Evolutionary conservation across 179 eudicot species (phyloP).

Genomic region (Heliamphora pulchella): DNA sequence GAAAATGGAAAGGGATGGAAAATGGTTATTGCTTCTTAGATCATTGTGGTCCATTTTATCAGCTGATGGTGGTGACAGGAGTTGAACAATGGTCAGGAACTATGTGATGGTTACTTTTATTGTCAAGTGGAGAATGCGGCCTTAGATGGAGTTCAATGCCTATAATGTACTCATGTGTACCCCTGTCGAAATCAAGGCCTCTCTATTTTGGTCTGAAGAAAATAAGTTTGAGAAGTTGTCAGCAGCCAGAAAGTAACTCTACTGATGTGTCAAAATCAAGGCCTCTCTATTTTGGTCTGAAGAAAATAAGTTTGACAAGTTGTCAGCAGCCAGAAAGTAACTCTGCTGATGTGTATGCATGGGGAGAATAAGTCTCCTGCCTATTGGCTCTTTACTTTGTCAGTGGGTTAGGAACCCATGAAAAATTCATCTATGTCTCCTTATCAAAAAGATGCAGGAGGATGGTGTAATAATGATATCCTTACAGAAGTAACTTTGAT

Average conservation of each 20-base stretch:
- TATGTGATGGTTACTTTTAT: too few species aligned
- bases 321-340: neutral
- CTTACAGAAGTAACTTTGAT: too few species aligned
- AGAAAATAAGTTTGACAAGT: neutral
- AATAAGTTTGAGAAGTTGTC: neutral
- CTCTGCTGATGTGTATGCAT: neutral
- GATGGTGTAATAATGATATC: neutral
- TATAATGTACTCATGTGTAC: neutral
- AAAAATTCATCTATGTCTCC: neutral
- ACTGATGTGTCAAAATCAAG: neutral
- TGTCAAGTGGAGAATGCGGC: neutral
- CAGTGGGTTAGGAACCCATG: neutral
- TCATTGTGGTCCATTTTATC: neutral
- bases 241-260: neutral
- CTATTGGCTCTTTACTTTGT: neutral
- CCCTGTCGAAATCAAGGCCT: neutral
- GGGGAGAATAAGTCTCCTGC: neutral
- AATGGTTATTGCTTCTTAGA: neutral
- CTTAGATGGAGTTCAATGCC: neutral
- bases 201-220: neutral
- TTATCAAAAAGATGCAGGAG: neutral
- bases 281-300: neutral
- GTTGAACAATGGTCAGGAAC: too few species aligned
- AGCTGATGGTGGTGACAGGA: neutral
- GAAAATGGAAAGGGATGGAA: neutral